Evolutionary conservation across 768 basidiomycete genomes (phyloP).

Genomic region (Lentinula aciculospora): DNA sequence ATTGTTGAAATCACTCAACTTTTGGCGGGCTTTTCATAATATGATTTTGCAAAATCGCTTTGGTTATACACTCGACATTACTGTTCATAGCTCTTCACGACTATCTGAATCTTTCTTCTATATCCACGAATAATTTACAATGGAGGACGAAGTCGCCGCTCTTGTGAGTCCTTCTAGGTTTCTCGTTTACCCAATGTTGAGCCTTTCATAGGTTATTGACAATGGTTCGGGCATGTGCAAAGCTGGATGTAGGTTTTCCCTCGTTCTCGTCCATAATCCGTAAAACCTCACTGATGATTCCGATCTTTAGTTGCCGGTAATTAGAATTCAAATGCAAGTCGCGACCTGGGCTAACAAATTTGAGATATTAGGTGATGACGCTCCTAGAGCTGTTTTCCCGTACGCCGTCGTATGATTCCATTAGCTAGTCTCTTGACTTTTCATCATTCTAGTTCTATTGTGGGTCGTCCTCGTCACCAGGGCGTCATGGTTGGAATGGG

Average conservation of each 20-base stretch:
- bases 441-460: constrained; percentile 44
- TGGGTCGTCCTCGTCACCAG: constrained; percentile 68
- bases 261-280: neutral
- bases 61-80: neutral
- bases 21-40: neutral
- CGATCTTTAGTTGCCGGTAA: constrained; percentile 32
- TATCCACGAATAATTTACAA: constrained; percentile 13
- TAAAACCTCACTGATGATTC: constrained; percentile 9
- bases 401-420: constrained; percentile 25
- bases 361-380: constrained; percentile 53
- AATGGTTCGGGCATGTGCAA: constrained; percentile 88
- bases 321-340: constrained; percentile 6
- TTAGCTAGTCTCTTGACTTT: neutral
- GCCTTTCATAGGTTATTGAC: constrained; percentile 47
- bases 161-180: constrained; percentile 11
- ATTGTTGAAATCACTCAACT: neutral
- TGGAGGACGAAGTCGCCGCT: constrained; percentile 24
- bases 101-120: neutral
- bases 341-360: neutral
- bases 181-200: neutral
- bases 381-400: constrained; percentile 71
- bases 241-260: constrained; percentile 58
- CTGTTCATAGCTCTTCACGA: constrained; percentile 2
- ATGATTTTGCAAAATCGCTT: too few relatives aligned
- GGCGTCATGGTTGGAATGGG: constrained; percentile 79